Evolutionary conservation across 768 basidiomycete genomes (phyloP).

Genomic region (Antrodiella citrinella): DNA sequence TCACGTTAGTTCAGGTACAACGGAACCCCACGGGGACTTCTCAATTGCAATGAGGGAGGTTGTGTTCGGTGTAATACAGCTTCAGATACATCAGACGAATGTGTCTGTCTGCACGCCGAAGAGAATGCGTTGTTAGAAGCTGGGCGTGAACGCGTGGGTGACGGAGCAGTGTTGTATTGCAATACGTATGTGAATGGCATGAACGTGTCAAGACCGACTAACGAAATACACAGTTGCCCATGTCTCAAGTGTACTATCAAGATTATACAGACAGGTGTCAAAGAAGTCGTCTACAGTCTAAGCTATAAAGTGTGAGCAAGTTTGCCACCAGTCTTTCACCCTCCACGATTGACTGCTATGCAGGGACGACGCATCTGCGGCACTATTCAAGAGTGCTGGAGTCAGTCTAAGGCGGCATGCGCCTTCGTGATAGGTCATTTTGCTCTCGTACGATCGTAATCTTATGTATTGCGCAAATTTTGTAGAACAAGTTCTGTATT

Average conservation of each 20-base stretch:
- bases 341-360: not conserved
- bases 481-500: constrained; percentile 24
- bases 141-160: constrained; percentile 82
- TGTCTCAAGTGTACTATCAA: constrained; percentile 96
- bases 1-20: constrained; percentile 62
- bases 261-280: constrained; percentile 92
- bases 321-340: too few relatives aligned
- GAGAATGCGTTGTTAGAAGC: constrained; percentile 96
- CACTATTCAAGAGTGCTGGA: constrained; percentile 71
- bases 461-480: not conserved
- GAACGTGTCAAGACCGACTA: too few relatives aligned
- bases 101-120: constrained; percentile 94
- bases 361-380: constrained; percentile 79
- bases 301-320: constrained; percentile 94
- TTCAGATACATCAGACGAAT: constrained; percentile 54
- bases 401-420: constrained; percentile 72
- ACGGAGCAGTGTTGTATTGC: constrained; percentile 85
- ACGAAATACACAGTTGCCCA: constrained; percentile 77
- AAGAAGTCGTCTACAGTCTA: constrained; percentile 88
- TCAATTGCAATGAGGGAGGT: constrained; percentile 89
- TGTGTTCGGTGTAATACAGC: constrained; percentile 72
- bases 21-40: constrained; percentile 86
- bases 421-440: constrained; percentile 24
- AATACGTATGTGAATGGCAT: constrained; percentile 67
- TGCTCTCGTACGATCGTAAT: not conserved